Percentiles rank a stretch among this genome's conserved stretches.
phyloP scores from a whole-genome alignment of 768 basidiomycete species.

The Suillus tomentosus region DNA sequence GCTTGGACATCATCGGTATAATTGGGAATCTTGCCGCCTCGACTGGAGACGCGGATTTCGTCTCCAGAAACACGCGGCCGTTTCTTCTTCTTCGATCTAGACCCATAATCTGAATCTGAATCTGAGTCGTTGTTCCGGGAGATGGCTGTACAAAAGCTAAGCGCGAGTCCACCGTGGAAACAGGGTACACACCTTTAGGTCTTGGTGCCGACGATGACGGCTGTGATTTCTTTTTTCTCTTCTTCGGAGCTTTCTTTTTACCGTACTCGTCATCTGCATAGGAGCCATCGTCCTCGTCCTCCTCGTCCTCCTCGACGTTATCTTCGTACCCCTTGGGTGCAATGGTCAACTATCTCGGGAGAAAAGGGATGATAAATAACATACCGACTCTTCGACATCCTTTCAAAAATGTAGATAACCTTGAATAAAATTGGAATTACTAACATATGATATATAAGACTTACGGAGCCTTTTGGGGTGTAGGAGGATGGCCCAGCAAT shows the following conservation, averaged over 20 bases:
- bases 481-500: slow-evolving; percentile 42
- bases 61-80: slow-evolving; percentile 55
- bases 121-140: slow-evolving; percentile 46
- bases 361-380: slow-evolving; percentile 20
- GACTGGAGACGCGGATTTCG: slow-evolving; percentile 75
- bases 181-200: slow-evolving; percentile 53
- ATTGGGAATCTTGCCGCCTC: slow-evolving; percentile 80
- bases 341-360: slow-evolving; percentile 36
- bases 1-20: slow-evolving; percentile 79
- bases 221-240: slow-evolving; percentile 58
- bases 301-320: slow-evolving; percentile 45
- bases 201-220: slow-evolving; percentile 48
- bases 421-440: slow-evolving; percentile 10
- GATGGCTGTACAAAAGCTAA: slow-evolving; percentile 1
- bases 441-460: slow-evolving; percentile 31
- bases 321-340: slow-evolving; percentile 61
- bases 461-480: slow-evolving; percentile 63
- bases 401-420: slow-evolving; percentile 11
- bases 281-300: slow-evolving; percentile 71
- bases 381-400: slow-evolving; percentile 36
- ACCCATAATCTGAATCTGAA: slow-evolving; percentile 86
- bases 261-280: slow-evolving; percentile 79
- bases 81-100: slow-evolving; percentile 87
- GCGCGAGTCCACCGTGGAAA: background rate
- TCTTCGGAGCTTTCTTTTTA: slow-evolving; percentile 67